These are phyloP conservation scores for Zygosaccharomyces gambellarensis DNA, from an alignment of 805 yeast species.

Conservation along the genomic window DNA sequence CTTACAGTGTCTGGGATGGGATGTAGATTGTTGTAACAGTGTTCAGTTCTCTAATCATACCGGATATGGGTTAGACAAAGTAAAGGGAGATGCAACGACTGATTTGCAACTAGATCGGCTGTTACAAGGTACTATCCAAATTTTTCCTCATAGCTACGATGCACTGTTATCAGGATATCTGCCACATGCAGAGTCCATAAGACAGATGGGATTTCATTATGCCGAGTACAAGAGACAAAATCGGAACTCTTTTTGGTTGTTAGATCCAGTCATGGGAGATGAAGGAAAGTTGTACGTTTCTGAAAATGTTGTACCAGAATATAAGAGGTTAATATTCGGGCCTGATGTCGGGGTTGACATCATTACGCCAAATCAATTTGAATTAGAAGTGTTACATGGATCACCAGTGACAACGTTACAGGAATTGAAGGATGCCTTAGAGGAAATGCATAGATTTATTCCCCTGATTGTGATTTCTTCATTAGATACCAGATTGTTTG, in stretches of 20 bases:
- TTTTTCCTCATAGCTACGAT: constrained; percentile 49
- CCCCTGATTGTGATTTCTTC: constrained; percentile 55
- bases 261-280: constrained; percentile 94
- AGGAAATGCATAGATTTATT: constrained; percentile 40
- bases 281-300: constrained; percentile 77
- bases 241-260: constrained; percentile 47
- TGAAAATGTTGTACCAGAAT: constrained; percentile 48
- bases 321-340: constrained; percentile 41
- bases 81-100: constrained; percentile 44
- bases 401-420: constrained; percentile 37
- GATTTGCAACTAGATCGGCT: constrained; percentile 43
- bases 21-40: constrained; percentile 84
- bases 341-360: constrained; percentile 43
- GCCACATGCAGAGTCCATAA: constrained; percentile 56
- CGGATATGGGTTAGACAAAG: constrained; percentile 72
- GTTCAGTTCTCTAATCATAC: constrained; percentile 91
- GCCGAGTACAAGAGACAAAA: constrained; percentile 28
- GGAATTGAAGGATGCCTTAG: constrained; percentile 38
- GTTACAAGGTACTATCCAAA: constrained; percentile 49
- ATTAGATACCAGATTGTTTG: constrained; percentile 32
- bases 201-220: constrained; percentile 45
- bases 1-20: constrained; percentile 82
- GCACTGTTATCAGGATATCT: constrained; percentile 77
- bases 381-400: constrained; percentile 56
- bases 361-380: constrained; percentile 73